Evolutionary conservation across 1,284 basidiomycete genomes (phyloP).

Genomic region (Sanghuangporus baumii): DNA sequence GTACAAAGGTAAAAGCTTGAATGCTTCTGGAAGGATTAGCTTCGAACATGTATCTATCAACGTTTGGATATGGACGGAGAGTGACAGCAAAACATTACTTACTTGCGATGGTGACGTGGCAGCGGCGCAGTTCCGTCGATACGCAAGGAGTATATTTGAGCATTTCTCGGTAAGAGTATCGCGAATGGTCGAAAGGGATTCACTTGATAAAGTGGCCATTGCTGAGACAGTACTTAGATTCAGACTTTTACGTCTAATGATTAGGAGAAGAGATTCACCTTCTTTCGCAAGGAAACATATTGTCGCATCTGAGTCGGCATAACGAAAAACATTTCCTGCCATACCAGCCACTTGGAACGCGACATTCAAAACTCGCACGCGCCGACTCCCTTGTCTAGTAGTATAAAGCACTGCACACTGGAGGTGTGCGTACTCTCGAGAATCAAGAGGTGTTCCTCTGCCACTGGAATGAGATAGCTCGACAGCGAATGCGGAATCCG

Average conservation of each 20-base stretch:
- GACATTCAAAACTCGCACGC: slow-evolving; percentile 85
- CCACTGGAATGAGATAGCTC: slow-evolving; percentile 55
- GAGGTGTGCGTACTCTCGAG: slow-evolving; percentile 74
- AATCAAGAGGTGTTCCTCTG: slow-evolving; percentile 46
- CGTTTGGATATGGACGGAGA: slow-evolving; percentile 1
- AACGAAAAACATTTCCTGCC: slow-evolving; percentile 90
- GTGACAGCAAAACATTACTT: slow-evolving; percentile 19
- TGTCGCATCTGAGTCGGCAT: slow-evolving; percentile 87
- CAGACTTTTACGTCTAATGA: neutral
- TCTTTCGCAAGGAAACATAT: slow-evolving; percentile 76
- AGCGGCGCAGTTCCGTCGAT: slow-evolving; percentile 87
- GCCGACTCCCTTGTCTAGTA: slow-evolving; percentile 68
- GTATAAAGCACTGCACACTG: slow-evolving; percentile 95
- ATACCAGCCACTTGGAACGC: slow-evolving; percentile 78
- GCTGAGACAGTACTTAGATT: slow-evolving; percentile 38
- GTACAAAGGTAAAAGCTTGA: slow-evolving; percentile 85
- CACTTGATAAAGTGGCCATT: slow-evolving; percentile 56
- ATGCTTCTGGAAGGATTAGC: slow-evolving; percentile 93
- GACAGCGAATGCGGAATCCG: slow-evolving; percentile 76
- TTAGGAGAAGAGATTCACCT: slow-evolving; percentile 44
- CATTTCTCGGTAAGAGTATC: slow-evolving; percentile 85
- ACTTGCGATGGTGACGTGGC: slow-evolving; percentile 81
- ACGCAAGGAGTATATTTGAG: slow-evolving; percentile 80
- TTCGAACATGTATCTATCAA: slow-evolving; percentile 5
- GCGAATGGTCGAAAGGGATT: slow-evolving; percentile 72